Percentiles rank a stretch among this genome's conserved stretches.
These are phyloP conservation scores for Priceomyces castillae DNA, from an alignment of 805 yeast species.

Conservation along the genomic window DNA sequence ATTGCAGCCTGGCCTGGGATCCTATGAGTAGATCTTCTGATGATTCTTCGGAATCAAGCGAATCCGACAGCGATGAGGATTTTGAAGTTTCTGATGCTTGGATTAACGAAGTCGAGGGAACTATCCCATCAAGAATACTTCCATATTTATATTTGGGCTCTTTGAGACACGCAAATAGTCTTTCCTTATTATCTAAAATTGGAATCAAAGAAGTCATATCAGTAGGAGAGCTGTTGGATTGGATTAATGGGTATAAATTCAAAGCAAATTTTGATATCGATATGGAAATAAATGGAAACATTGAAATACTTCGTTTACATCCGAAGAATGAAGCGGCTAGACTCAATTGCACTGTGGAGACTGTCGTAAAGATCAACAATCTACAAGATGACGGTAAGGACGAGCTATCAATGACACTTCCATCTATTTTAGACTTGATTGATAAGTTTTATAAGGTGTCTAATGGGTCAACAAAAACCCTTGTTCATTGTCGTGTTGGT, in stretches of 20 bases:
- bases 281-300: conserved; percentile 26
- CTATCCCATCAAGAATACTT: conserved; percentile 79
- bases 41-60: conserved; percentile 8
- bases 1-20: conserved; percentile 20
- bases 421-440: conserved; percentile 62
- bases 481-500: conserved; percentile 94
- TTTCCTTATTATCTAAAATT: conserved; percentile 57
- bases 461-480: conserved; percentile 29
- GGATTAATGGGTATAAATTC: conserved; percentile 48
- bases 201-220: conserved; percentile 76
- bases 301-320: conserved; percentile 27
- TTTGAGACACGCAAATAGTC: conserved; percentile 72
- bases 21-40: conserved; percentile 17
- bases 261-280: conserved; percentile 20
- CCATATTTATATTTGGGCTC: conserved; percentile 87
- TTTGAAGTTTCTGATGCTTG: conserved; percentile 19
- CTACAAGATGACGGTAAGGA: conserved; percentile 92
- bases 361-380: conserved; percentile 63
- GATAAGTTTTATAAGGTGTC: conserved; percentile 35
- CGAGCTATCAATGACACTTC: conserved; percentile 59
- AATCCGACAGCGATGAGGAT: conserved; percentile 1
- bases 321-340: conserved; percentile 16
- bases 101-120: conserved; percentile 52
- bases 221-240: conserved; percentile 76
- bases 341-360: conserved; percentile 28